Percentiles rank a stretch among this genome's conserved stretches.
phyloP scores from a whole-genome alignment of 176 grass and related monocot species.

The Poa pratensis region DNA sequence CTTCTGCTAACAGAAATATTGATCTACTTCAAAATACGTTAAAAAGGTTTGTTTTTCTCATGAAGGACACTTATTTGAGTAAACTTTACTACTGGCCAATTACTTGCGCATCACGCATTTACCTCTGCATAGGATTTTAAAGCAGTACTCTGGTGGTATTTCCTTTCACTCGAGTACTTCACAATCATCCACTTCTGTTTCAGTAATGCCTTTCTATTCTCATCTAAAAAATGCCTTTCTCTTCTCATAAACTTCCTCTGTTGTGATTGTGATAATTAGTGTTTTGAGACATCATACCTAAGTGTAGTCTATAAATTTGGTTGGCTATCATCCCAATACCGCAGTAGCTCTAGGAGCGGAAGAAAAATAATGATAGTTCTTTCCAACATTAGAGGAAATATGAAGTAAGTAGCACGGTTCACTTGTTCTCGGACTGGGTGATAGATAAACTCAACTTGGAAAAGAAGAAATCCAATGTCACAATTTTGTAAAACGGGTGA shows the following conservation, averaged over 20 bases:
- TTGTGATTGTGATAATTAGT: slow-evolving; percentile 29
- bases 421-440: slow-evolving; percentile 31
- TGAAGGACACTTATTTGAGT: slow-evolving; percentile 16
- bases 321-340: slow-evolving; percentile 14
- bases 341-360: slow-evolving; percentile 16
- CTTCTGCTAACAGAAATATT: slow-evolving; percentile 58
- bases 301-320: slow-evolving; percentile 11
- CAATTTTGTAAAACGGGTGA: slow-evolving; percentile 20
- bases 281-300: slow-evolving; percentile 9
- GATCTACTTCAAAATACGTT: slow-evolving; percentile 68
- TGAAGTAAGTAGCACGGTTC: slow-evolving; percentile 8
- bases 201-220: not conserved
- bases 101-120: slow-evolving; percentile 35
- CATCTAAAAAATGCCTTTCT: not conserved
- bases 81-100: slow-evolving; percentile 38
- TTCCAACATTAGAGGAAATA: slow-evolving; percentile 23
- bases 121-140: slow-evolving; percentile 24
- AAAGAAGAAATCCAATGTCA: slow-evolving; percentile 33
- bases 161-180: slow-evolving; percentile 24
- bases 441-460: slow-evolving; percentile 31
- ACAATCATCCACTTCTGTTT: slow-evolving; percentile 8
- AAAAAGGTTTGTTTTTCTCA: slow-evolving; percentile 60
- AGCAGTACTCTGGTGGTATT: slow-evolving; percentile 4
- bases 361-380: slow-evolving; percentile 14
- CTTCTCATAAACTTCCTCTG: slow-evolving; percentile 6